Percentiles rank a stretch among this genome's conserved stretches.
Evolutionary conservation across 176 grass and related monocot species (phyloP).

Genomic region (Oropetium thomaeum): DNA sequence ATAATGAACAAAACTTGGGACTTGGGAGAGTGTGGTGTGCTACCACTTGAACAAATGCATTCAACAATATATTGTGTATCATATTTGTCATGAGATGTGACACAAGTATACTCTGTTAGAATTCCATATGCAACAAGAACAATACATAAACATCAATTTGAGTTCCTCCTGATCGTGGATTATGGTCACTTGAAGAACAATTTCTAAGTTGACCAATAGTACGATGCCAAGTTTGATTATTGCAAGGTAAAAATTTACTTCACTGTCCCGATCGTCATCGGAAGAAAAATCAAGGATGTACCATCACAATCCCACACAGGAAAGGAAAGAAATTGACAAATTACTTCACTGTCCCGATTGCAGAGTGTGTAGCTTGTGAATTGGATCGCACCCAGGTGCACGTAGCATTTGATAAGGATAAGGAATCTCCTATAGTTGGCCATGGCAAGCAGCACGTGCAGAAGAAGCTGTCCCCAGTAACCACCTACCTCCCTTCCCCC

Average conservation of each 20-base stretch:
- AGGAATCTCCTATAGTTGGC: conserved; percentile 7
- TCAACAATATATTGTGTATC: not conserved
- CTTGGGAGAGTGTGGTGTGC: not conserved
- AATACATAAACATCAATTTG: not conserved
- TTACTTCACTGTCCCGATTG: too few species aligned
- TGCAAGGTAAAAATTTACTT: too few species aligned
- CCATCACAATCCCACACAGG: not conserved
- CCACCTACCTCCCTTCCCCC: conserved; percentile 35
- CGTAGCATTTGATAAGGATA: not conserved
- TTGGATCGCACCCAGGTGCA: not conserved
- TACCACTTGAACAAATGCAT: not conserved
- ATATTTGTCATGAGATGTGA: not conserved
- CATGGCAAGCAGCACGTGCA: conserved; percentile 33
- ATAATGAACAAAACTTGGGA: not conserved
- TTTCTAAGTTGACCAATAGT: too few species aligned
- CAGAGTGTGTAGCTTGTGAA: not conserved
- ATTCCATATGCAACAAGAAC: too few species aligned
- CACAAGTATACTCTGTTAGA: not conserved
- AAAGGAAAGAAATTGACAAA: too few species aligned
- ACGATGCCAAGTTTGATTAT: not conserved
- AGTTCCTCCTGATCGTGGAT: not conserved
- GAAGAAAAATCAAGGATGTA: not conserved
- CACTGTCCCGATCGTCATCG: not conserved
- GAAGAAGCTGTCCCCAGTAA: conserved; percentile 46
- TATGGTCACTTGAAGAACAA: not conserved